Conservation (phyloP, 1,284 basidiomycete species). For the Cerrena zonata region DNA sequence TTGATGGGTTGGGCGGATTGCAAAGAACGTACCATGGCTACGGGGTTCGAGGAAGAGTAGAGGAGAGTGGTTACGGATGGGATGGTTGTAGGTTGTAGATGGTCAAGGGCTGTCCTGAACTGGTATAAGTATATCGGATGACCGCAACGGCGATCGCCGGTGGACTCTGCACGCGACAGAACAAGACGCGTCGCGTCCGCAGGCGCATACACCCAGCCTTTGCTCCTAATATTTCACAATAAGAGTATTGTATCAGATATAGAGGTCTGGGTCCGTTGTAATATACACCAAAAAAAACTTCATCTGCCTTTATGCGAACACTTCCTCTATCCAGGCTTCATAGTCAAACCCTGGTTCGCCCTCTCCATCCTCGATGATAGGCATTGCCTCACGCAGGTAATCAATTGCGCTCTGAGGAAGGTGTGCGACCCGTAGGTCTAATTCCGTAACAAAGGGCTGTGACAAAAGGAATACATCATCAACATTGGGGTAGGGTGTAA, state of each 20-base stretch:
- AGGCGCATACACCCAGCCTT: neutral
- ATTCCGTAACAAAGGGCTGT: slow-evolving; percentile 88
- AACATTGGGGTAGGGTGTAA: neutral
- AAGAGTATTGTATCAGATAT: too few species aligned
- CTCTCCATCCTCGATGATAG: slow-evolving; percentile 41
- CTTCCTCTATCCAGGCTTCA: slow-evolving; percentile 71
- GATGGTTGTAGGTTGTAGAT: neutral
- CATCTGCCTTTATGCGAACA: slow-evolving; percentile 58
- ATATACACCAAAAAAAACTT: too few species aligned
- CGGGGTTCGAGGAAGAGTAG: neutral
- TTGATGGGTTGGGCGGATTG: neutral
- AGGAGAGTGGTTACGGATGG: slow-evolving; percentile 1
- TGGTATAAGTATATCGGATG: slow-evolving; percentile 11
- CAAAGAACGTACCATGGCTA: slow-evolving; percentile 2
- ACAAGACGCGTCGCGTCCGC: neutral
- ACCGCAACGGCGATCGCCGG: slow-evolving; percentile 8
- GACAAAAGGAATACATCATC: slow-evolving; percentile 11
- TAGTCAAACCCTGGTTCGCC: slow-evolving; percentile 74
- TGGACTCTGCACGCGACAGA: neutral
- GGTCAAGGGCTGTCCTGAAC: neutral
- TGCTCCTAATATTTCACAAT: too few species aligned
- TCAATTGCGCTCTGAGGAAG: slow-evolving; percentile 75
- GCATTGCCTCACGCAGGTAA: slow-evolving; percentile 78
- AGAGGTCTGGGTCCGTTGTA: too few species aligned
- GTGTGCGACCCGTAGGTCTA: slow-evolving; percentile 85